Base-by-base conservation (phyloP, 2,329 filamentous ascomycete species). In the Ramularia endophylla region DNA sequence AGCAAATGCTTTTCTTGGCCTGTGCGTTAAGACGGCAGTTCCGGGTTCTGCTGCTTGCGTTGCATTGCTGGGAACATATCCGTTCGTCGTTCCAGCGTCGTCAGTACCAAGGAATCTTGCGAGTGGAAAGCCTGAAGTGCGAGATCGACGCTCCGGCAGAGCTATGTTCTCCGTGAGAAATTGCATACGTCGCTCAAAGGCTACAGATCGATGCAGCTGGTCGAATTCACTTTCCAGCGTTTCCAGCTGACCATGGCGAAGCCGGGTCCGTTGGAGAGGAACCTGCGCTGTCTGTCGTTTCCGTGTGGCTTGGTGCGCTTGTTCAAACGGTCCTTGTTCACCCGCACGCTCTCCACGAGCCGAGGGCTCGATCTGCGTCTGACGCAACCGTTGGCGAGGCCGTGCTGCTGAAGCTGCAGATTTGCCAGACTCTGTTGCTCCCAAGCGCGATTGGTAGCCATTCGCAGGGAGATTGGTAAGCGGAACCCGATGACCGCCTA, bases 231-330 rank as follows among this genome's bases (percentile, higher is more conserved):
- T 49, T 42, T 70, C 68, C 12, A 66, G 55, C 3, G 60, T 58
- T 46, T 72, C 69, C 3, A 72, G 52, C 47, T 72, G 69, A 19
- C 62, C 68, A 30, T 50, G 44, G 29, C 65, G 58, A 43, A 43
- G 29, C 19, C 22, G 32, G 13, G 25, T 16, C 6, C 11, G 22
- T 25, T 25, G 22, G 11, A 6, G n/a, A n/a, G n/a, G n/a, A n/a
- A n/a, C n/a, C n/a, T n/a, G n/a, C n/a, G n/a, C 6, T 25, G 22
- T 11, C 11, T 25, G 22, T 11, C 22, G 22, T 25, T 11, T 25
- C 11, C 22, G 22, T 25, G 22, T 6, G 22, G 22, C 6, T 6
- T 25, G 6, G 6, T 6, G 22, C 22, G 6, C 11, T 25, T 11
- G 22, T 6, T 25, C 22, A 6, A 25, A 11, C 11, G 22, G 22